phyloP scores from a whole-genome alignment of 2,329 filamentous ascomycete species.

The Penicillium sp. region DNA sequence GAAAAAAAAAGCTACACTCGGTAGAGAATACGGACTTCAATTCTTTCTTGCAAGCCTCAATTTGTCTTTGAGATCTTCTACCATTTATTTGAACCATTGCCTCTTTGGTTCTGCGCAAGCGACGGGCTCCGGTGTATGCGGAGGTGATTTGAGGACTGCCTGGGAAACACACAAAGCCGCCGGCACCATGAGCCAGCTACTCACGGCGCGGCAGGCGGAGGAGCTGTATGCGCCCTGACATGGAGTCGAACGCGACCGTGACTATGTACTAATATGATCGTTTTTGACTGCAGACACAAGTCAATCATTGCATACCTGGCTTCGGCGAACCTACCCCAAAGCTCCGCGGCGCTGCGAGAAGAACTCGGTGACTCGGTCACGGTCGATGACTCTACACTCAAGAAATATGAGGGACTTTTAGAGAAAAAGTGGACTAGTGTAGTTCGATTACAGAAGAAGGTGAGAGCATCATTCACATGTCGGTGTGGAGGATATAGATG shows the following conservation, averaged over 20 bases:
- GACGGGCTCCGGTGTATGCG: conserved; percentile 18
- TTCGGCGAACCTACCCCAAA: conserved; percentile 68
- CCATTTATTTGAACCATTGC: background rate
- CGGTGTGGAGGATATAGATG: background rate
- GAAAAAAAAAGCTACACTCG: background rate
- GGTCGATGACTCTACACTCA: conserved; percentile 78
- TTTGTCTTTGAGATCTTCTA: background rate
- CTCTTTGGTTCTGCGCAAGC: conserved; percentile 1
- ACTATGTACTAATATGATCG: conserved; percentile 7
- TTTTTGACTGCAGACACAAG: conserved; percentile 68
- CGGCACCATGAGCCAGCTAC: conserved; percentile 66
- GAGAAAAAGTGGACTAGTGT: conserved; percentile 99
- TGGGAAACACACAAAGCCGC: conserved; percentile 21
- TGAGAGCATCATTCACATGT: conserved; percentile 32
- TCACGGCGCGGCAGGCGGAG: conserved; percentile 80
- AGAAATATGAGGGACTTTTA: conserved; percentile 90
- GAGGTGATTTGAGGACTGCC: conserved; percentile 14
- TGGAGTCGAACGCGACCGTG: background rate
- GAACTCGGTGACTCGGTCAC: conserved; percentile 69
- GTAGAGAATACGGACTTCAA: background rate
- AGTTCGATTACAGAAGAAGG: conserved; percentile 93
- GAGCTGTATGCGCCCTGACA: conserved; percentile 67
- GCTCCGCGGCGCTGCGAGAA: conserved; percentile 69
- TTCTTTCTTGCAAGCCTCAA: background rate
- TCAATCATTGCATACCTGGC: conserved; percentile 87